Base-by-base conservation (phyloP, 768 basidiomycete species). In the Collybiopsis confluens region DNA sequence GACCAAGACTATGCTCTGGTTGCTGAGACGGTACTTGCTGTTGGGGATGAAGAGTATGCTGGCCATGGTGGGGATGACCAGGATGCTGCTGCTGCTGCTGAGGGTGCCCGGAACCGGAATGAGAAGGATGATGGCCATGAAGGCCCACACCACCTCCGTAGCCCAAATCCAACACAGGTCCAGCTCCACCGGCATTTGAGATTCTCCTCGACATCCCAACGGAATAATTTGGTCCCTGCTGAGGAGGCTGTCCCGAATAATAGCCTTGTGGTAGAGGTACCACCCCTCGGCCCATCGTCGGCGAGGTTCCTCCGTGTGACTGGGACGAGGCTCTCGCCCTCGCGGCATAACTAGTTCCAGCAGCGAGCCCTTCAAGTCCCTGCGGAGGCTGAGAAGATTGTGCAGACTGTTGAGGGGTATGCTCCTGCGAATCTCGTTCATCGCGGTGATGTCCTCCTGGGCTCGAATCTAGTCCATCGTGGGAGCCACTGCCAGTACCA, bases 1-100 rank as follows among this genome's bases (percentile, higher is more conserved):
- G 88, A 46, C 96, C 95, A 21, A 96, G 83, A 9, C 20, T 41
- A 24, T 52, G 40, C 44, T 52, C 52, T 2, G 41, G 40, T 6
- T 81, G 36, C 61, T 68, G 61, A 18, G 33, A 23, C 8, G 20
- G 38, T 4, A 30, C n/a, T 33, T 33, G 38, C 40, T 35, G 40
- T 13, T 41, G n/a, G n/a, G n/a, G 40, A 23, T 30, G 51, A 16
- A 45, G 55, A 20, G 58, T 33, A 27, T 43, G 54, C 36, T 58
- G 57, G 21, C 33, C 51, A 13, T 42, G 49, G 21, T 59, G 48
- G n/a, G 56, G 35, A 3, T 44, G 51, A 16, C 26, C 49, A 33
- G 54, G 54, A 21, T 59, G 61, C 5, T 49, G 52, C 18, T 42
- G 48, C 30, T 53, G 50, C 9, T 57, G 60, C 24, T 47, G 57